A percentile compares a stretch with the other conserved stretches of the same genome.
Evolutionary conservation across 345 rosid genomes (phyloP).

Genomic region (Melastoma malabathricum): DNA sequence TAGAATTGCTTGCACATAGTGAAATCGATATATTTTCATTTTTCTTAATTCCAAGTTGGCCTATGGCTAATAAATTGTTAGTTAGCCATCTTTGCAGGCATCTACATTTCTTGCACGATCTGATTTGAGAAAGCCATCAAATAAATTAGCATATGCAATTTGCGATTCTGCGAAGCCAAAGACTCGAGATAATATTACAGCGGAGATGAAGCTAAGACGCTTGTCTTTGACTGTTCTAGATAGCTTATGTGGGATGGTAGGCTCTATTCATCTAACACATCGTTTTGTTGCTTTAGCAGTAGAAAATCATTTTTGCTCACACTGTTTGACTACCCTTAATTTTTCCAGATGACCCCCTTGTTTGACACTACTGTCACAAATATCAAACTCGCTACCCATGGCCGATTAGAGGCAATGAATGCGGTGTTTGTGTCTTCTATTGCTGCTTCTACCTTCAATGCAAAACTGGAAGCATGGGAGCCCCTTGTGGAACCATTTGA

Average conservation of each 20-base stretch:
- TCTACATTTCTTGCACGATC: conserved; percentile 91
- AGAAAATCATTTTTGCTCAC: conserved; percentile 2
- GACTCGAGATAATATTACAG: conserved; percentile 66
- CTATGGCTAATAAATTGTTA: neutral
- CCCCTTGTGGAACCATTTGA: conserved; percentile 98
- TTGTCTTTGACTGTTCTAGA: conserved; percentile 79
- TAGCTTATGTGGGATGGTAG: conserved; percentile 90
- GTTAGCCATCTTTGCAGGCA: conserved; percentile 38
- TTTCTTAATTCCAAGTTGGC: neutral
- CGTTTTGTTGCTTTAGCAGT: neutral
- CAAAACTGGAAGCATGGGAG: conserved; percentile 96
- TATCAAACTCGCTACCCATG: conserved; percentile 93
- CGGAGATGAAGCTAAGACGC: conserved; percentile 75
- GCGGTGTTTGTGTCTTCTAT: conserved; percentile 82
- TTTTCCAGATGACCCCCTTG: conserved; percentile 75
- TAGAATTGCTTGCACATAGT: neutral
- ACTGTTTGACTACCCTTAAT: neutral
- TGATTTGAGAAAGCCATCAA: conserved; percentile 76
- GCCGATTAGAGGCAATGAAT: conserved; percentile 86
- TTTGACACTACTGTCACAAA: conserved; percentile 80
- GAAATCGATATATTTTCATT: neutral
- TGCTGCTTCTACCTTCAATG: conserved; percentile 89
- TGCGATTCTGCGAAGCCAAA: conserved; percentile 87
- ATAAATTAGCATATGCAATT: conserved; percentile 61
- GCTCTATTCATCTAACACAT: conserved; percentile 3